Evolutionary conservation across 148 eudicot species (phyloP).

Genomic region (Rheum nobile): DNA sequence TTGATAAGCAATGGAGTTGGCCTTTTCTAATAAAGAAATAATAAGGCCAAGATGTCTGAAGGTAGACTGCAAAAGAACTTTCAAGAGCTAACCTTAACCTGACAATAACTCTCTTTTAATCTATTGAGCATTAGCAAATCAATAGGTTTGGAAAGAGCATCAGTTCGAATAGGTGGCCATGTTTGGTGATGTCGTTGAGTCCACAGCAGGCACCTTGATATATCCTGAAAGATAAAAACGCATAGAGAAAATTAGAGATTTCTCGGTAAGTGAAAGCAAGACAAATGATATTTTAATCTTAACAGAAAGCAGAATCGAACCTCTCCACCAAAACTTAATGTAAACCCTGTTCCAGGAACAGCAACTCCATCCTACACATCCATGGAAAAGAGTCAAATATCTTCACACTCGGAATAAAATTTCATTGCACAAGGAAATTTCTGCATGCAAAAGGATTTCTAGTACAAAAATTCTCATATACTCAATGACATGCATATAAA

Average conservation of each 20-base stretch:
- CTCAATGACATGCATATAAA: background rate
- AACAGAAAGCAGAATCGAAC: constrained; percentile 20
- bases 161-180: constrained; percentile 97
- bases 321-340: constrained; percentile 89
- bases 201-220: constrained; percentile 96
- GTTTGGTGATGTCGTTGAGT: constrained; percentile 98
- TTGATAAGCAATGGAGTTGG: background rate
- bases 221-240: constrained; percentile 42
- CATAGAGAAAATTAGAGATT: background rate
- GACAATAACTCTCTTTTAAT: constrained; percentile 79
- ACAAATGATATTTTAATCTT: background rate
- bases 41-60: background rate
- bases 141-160: constrained; percentile 70
- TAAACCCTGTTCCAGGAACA: constrained; percentile 72
- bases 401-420: background rate
- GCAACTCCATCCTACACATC: constrained; percentile 80
- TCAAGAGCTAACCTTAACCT: constrained; percentile 57
- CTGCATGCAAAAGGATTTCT: background rate
- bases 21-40: background rate
- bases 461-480: background rate
- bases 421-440: background rate
- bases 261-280: constrained; percentile 11
- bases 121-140: constrained; percentile 81
- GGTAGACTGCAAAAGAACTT: background rate
- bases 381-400: constrained; percentile 6